Evolutionary conservation across 2,329 filamentous ascomycete genomes (phyloP), one percentile per base, ranked within the genome.

Genomic region (Epicoccum sorghinum): DNA sequence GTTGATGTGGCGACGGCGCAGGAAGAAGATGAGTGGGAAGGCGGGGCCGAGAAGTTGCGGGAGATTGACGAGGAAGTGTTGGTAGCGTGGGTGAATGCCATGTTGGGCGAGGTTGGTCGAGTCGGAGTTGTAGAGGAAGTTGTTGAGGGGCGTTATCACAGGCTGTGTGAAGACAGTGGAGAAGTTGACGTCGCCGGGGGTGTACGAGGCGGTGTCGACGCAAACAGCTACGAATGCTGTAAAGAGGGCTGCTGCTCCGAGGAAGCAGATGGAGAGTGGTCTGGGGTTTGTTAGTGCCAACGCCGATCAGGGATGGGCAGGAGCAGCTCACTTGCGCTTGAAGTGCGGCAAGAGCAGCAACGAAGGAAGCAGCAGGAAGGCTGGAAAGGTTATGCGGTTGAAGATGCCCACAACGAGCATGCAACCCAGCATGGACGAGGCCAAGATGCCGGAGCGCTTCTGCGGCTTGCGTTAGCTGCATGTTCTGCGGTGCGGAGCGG

Each of bases 311-410:
- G 7, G 33, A 43, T 14, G 36, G 36, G n/a, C 23, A 23, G 29
- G 29, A n/a, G 18, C 22, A 24, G 78, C 85, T 70, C 77, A 95
- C 90, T 88, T 93, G 74, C 87, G 86, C 73, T 85, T 78, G 70
- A 96, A 95, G 79, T 96, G 89, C 61, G 91, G 91, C 73, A 98
- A 80, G 69, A 99, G 81, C 70, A 87, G 88, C 71, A 96, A 78
- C 32, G 89, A 88, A 47, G 95, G 93, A 71, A 97, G 86, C 54
- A 96, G 56, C 58, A 99, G 78, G 73, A 96, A 99, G 12, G 93
- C 93, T 40, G 93, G 93, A 74, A 98, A 98, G 8, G 95, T 99
- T 68, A 98, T 97, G 62, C 95, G 87, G 77, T 98, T 99, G 77
- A 99, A 99, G 54, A 93, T 79, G 44, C 95, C 95, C 68, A 95